These are phyloP conservation scores for Ceratocystis papillata DNA, from an alignment of 2,329 filamentous ascomycete genomes.

Conservation along the genomic window DNA sequence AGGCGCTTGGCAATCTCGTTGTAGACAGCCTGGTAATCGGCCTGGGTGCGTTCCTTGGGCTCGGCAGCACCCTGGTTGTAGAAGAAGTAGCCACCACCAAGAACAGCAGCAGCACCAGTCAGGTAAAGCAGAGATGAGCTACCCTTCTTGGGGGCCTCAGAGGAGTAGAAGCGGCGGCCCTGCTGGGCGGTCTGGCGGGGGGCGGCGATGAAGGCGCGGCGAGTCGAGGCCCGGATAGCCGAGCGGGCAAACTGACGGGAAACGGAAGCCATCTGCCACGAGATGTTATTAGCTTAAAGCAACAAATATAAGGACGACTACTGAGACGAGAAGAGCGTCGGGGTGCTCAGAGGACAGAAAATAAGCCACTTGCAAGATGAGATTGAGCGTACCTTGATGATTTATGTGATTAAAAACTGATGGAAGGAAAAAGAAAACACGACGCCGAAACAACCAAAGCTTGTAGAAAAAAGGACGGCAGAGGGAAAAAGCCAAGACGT, in stretches of 20 bases:
- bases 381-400: slow-evolving; percentile 10
- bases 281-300: slow-evolving; percentile 14
- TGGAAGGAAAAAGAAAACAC: slow-evolving; percentile 4
- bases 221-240: slow-evolving; percentile 48
- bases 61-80: slow-evolving; percentile 48
- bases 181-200: slow-evolving; percentile 58
- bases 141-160: slow-evolving; percentile 48
- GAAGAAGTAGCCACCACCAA: slow-evolving; percentile 56
- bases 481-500: slow-evolving; percentile 8
- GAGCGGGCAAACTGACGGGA: slow-evolving; percentile 47
- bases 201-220: slow-evolving; percentile 45
- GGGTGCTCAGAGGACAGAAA: too few relatives aligned
- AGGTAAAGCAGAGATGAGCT: slow-evolving; percentile 44
- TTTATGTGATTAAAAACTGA: slow-evolving; percentile 9
- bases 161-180: slow-evolving; percentile 69
- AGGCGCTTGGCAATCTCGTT: slow-evolving; percentile 68
- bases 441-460: slow-evolving; percentile 7
- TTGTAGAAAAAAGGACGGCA: slow-evolving; percentile 14
- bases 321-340: background rate
- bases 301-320: background rate
- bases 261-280: slow-evolving; percentile 33
- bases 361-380: background rate
- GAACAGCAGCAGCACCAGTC: slow-evolving; percentile 47
- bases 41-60: slow-evolving; percentile 56
- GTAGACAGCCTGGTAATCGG: slow-evolving; percentile 94